Base-by-base conservation (phyloP, 2,329 filamentous ascomycete species). In the Calonectria montana region DNA sequence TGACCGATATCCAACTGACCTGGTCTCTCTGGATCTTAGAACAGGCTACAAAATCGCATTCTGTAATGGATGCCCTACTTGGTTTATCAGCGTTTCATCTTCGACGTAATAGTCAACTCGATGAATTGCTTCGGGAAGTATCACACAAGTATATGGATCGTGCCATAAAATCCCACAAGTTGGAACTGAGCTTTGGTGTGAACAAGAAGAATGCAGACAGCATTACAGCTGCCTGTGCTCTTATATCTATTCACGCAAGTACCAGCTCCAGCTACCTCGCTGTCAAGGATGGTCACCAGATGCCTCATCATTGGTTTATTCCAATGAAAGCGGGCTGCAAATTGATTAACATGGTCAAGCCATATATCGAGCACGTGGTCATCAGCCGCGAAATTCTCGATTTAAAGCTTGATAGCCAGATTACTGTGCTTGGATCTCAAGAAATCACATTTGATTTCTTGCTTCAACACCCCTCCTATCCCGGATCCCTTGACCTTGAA, bases 31-130 rank as follows among this genome's bases (percentile, higher is more conserved):
- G 59, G 67, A 47, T 64, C 16, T 5, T 57, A 10, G 47, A 64
- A 18, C 43, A 55, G n/a, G 67, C 67, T 5, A 29, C 47, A 18
- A 4, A 27, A 18, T 57, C 57, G 2, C 57, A 47, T 2, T 18
- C 21, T 8, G 67, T 57, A 45, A 69, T 69, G 59, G 67, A 64
- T 37, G 59, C 59, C 2, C 59, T 69, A 5, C 59, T 69, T 25
- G 67, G 67, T 7, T 23, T 64, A 3, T 64, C 67, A n/a, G 67
- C 67, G 2, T 69, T 64, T 21, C 67, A 69, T 37, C 35, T 69
- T n/a, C 35, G 67, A 18, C 57, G 67, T 8, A 6, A 47, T 12
- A 31, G 18, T 21, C 16, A 57, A 9, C 53, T 23, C 27, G 47
- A 69, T 16, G 4, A 39, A 6, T 25, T n/a, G n/a, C 67, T 69